Evolutionary conservation across 768 basidiomycete genomes (phyloP).

Genomic region (Leccinum aurantiacum): DNA sequence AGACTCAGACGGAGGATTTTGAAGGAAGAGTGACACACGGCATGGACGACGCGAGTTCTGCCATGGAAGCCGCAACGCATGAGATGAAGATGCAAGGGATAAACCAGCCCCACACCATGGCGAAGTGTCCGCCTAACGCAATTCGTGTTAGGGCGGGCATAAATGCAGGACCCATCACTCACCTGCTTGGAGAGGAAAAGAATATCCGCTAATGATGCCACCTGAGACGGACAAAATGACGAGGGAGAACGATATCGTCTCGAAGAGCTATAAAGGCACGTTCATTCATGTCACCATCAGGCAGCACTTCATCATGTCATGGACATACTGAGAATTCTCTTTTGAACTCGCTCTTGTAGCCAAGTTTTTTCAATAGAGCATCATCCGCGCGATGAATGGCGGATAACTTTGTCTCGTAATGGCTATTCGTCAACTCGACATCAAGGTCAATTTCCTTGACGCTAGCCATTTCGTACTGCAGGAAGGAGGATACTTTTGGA

Average conservation of each 20-base stretch:
- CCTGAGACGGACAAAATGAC: conserved; percentile 23
- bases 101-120: conserved; percentile 8
- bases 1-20: neutral
- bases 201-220: conserved; percentile 13
- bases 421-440: conserved; percentile 4
- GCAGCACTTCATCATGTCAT: neutral
- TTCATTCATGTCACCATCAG: neutral
- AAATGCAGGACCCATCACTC: neutral
- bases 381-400: conserved; percentile 19
- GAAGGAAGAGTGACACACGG: neutral
- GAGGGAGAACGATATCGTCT: conserved; percentile 26
- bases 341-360: conserved; percentile 29
- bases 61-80: conserved; percentile 10
- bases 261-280: conserved; percentile 8
- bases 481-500: neutral
- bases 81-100: conserved; percentile 10
- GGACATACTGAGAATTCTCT: conserved; percentile 22
- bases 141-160: neutral
- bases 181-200: neutral
- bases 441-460: neutral
- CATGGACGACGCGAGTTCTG: conserved; percentile 12
- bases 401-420: conserved; percentile 3
- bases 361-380: conserved; percentile 19
- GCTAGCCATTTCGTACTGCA: conserved; percentile 8
- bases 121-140: neutral